Conservation (phyloP, 2,329 filamentous ascomycete genomes). For the Pseudogymnoascus sp. region DNA sequence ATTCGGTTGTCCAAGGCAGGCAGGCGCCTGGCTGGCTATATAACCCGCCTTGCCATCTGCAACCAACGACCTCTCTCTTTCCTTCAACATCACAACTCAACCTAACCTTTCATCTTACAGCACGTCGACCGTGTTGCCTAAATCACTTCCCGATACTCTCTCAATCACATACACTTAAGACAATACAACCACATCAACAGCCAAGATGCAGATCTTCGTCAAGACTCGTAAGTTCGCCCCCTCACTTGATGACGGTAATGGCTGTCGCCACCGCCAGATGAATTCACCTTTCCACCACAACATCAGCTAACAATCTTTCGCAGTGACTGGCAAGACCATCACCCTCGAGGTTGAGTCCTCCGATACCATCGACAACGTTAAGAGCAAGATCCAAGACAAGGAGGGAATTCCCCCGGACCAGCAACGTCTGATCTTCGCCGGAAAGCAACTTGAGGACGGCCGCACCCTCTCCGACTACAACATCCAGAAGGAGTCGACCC, state of each 20-base stretch:
- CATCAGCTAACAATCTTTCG: slow-evolving; percentile 58
- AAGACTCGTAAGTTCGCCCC: slow-evolving; percentile 74
- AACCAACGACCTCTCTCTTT: slow-evolving; percentile 11
- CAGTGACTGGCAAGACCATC: slow-evolving; percentile 88
- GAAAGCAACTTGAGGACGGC: slow-evolving; percentile 93
- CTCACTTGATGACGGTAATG: slow-evolving; percentile 20
- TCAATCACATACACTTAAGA: slow-evolving; percentile 8
- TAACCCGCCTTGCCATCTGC: slow-evolving; percentile 15
- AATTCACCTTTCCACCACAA: slow-evolving; percentile 56
- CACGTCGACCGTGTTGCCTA: slow-evolving; percentile 11
- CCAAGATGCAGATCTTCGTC: slow-evolving; percentile 90
- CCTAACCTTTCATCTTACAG: not conserved
- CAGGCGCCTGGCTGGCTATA: slow-evolving; percentile 14
- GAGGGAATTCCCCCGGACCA: slow-evolving; percentile 95
- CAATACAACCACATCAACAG: slow-evolving; percentile 10
- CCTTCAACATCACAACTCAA: slow-evolving; percentile 9
- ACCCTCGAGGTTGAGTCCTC: slow-evolving; percentile 83
- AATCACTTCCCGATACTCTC: slow-evolving; percentile 14
- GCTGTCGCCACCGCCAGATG: slow-evolving; percentile 24
- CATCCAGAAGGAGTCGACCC: slow-evolving; percentile 87
- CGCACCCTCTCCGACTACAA: slow-evolving; percentile 89
- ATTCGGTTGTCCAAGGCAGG: not conserved
- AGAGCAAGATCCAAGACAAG: slow-evolving; percentile 96
- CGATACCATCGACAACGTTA: slow-evolving; percentile 93
- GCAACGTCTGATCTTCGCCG: slow-evolving; percentile 91